Base-by-base conservation (phyloP, 768 basidiomycete species). In the Russula sp. region DNA sequence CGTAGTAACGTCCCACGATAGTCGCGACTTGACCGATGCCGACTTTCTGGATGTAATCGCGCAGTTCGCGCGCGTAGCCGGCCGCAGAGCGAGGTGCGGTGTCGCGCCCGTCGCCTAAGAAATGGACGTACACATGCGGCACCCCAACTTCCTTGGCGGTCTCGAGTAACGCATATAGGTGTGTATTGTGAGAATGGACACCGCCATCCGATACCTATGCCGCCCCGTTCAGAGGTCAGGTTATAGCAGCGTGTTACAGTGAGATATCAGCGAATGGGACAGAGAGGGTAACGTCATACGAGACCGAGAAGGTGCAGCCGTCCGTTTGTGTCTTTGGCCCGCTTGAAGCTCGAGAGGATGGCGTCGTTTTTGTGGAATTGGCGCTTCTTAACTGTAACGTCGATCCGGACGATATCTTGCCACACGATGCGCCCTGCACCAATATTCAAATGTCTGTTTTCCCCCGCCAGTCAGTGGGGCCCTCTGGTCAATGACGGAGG, bases 361-460 rank as follows among this genome's bases (percentile, higher is more conserved):
- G 75, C 79, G 61, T 81, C 77, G 70, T 87, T 87, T 74, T 91
- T 86, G 76, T 94, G 87, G 77, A 96, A 96, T 69, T 89, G 84
- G 62, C 81, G 77, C 74, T 94, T 96, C 77, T 92, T 87, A 76
- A 98, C 96, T 22, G 87, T 81, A 53, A 94, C 88, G 71, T 98
- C 94, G 71, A 97, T 97, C 67, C 88, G 85, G 71, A 97, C 95
- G 69, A 98, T 98, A 71, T 98, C 95, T 75, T 98, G 95, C 95
- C 95, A 97, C 32, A 97, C 94, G 56, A 97, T 83, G 24, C 94
- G 87, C 0, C 94, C 95, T 59, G 95, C 95, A 38, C 94, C 94
- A 69, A 95, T 92, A 76, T 98, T 98, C 65, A 97, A 77, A 73
- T 97, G 94, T 4, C 94, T 96, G 65, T n/a, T 63, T 4, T 50